Conservation (phyloP, 352 stramenopile species). For the Globisporangium parvum region DNA sequence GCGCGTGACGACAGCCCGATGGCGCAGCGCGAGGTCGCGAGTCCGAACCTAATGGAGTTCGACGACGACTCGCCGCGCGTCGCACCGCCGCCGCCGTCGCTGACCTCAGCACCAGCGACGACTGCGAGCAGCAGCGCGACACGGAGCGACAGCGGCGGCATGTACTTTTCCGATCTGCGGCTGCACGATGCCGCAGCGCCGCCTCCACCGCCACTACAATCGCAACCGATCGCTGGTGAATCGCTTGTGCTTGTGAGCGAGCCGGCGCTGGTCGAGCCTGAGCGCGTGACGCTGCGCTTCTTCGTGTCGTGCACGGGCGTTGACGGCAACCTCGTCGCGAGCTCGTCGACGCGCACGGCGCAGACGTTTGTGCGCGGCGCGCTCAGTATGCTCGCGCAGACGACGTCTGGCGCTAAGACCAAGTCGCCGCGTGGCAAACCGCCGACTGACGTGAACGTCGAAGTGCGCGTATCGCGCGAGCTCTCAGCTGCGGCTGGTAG, state of each 20-base stretch:
- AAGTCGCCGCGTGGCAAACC: slow-evolving; percentile 46
- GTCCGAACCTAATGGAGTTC: slow-evolving; percentile 42
- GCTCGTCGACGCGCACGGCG: slow-evolving; percentile 40
- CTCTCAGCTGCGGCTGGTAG: slow-evolving; percentile 13
- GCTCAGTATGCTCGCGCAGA: slow-evolving; percentile 60
- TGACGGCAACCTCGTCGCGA: slow-evolving; percentile 44
- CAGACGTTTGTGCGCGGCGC: slow-evolving; percentile 74
- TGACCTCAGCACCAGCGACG: not conserved
- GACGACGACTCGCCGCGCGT: slow-evolving; percentile 24
- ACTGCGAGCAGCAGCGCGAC: slow-evolving; percentile 8
- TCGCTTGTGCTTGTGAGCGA: not conserved
- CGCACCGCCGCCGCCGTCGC: slow-evolving; percentile 3
- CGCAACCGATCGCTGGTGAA: not conserved
- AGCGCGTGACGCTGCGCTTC: slow-evolving; percentile 42
- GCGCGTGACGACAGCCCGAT: slow-evolving; percentile 3
- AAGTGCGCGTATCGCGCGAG: slow-evolving; percentile 56
- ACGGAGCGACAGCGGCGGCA: not conserved
- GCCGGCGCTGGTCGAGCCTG: slow-evolving; percentile 1
- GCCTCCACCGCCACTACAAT: not conserved
- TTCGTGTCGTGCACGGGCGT: slow-evolving; percentile 64
- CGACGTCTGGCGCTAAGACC: slow-evolving; percentile 14
- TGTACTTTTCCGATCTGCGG: slow-evolving; percentile 13
- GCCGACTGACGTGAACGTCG: slow-evolving; percentile 58
- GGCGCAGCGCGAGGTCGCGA: slow-evolving; percentile 13
- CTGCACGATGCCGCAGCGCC: slow-evolving; percentile 5